phyloP scores from a whole-genome alignment of 768 basidiomycete genomes.

The Tricholoma furcatifolium region DNA sequence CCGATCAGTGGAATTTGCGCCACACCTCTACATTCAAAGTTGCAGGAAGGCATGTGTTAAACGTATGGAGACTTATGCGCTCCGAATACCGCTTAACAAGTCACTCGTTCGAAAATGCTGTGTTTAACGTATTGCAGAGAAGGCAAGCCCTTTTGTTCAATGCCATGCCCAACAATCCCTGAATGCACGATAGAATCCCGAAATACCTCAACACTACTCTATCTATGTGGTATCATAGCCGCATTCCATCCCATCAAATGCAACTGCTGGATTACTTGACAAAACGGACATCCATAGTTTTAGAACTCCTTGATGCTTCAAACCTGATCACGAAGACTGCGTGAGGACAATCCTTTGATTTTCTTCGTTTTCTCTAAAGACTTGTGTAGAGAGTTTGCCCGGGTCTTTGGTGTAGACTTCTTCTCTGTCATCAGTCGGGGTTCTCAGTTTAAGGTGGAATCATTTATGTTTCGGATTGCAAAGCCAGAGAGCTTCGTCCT shows the following conservation, averaged over 20 bases:
- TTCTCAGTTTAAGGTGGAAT: slow-evolving; percentile 98
- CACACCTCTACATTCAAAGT: slow-evolving; percentile 84
- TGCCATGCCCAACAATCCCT: neutral
- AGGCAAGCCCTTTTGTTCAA: slow-evolving; percentile 48
- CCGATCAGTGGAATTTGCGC: slow-evolving; percentile 68
- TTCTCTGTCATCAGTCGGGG: slow-evolving; percentile 93
- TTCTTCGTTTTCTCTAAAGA: neutral
- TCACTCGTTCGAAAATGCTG: slow-evolving; percentile 90
- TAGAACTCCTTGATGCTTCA: slow-evolving; percentile 78
- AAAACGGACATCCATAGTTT: slow-evolving; percentile 61
- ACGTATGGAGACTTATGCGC: slow-evolving; percentile 91
- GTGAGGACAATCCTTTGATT: slow-evolving; percentile 42
- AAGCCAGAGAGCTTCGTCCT: slow-evolving; percentile 94
- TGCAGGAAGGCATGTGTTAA: slow-evolving; percentile 86
- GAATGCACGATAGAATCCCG: slow-evolving; percentile 57
- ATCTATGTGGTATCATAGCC: slow-evolving; percentile 66
- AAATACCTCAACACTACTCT: slow-evolving; percentile 63
- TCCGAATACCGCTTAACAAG: slow-evolving; percentile 73
- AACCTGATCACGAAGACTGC: slow-evolving; percentile 89
- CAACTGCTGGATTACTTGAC: slow-evolving; percentile 62
- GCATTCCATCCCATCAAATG: slow-evolving; percentile 51
- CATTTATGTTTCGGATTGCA: slow-evolving; percentile 95
- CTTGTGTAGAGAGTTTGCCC: slow-evolving; percentile 84
- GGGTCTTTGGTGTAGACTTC: slow-evolving; percentile 97
- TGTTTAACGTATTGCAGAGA: slow-evolving; percentile 72